phyloP scores from a whole-genome alignment of 2,329 filamentous ascomycete species.

The Cryphonectria carpinicola region DNA sequence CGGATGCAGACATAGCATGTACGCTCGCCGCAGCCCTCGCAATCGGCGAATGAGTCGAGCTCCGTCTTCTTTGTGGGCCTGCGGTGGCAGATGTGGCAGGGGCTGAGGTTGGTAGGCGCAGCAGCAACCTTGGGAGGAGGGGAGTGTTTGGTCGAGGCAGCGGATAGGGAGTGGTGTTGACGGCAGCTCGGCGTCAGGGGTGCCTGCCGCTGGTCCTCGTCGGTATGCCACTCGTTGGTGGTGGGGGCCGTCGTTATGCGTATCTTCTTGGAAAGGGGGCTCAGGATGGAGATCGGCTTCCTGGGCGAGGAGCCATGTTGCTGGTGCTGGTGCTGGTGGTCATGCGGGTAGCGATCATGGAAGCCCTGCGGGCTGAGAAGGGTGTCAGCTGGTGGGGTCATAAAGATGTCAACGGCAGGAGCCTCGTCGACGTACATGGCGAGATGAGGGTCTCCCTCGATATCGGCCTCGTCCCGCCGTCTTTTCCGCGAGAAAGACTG shows the following conservation, averaged over 20 bases:
- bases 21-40: constrained; percentile 62
- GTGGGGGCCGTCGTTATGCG: constrained; percentile 13
- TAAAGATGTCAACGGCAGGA: neutral
- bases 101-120: constrained; percentile 42
- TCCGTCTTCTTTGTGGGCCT: constrained; percentile 67
- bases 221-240: constrained; percentile 10
- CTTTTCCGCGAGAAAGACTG: constrained; percentile 24
- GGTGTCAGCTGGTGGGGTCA: constrained; percentile 24
- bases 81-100: constrained; percentile 71
- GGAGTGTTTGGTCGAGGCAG: constrained; percentile 25
- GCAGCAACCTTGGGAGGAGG: constrained; percentile 27
- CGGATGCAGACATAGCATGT: constrained; percentile 73
- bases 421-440: constrained; percentile 26
- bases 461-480: constrained; percentile 25
- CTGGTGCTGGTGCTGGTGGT: constrained; percentile 23
- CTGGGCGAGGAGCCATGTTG: constrained; percentile 22
- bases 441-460: constrained; percentile 22
- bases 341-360: constrained; percentile 13
- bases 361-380: constrained; percentile 24
- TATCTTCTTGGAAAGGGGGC: constrained; percentile 27
- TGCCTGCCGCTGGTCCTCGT: constrained; percentile 6
- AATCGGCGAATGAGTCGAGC: constrained; percentile 68
- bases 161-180: constrained; percentile 22
- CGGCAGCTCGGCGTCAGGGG: constrained; percentile 16
- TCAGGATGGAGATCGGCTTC: constrained; percentile 23